Evolutionary conservation across 129 eudicot genomes (phyloP), one percentile per base, ranked within the genome.

Genomic region (Pittosporum tobira): DNA sequence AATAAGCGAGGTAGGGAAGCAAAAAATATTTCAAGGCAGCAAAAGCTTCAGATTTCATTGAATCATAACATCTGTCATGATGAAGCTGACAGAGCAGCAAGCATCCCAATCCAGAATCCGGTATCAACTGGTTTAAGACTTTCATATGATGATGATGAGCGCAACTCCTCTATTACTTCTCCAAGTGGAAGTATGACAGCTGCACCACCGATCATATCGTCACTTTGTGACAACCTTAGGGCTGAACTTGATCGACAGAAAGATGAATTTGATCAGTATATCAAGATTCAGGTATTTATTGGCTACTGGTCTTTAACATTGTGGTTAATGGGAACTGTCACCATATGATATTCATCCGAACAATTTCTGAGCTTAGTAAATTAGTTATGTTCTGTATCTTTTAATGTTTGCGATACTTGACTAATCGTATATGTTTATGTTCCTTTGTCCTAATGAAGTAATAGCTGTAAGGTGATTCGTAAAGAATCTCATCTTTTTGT

Each of bases 101-200:
- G 51, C 68, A 76, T 81, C 64, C 85, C 74, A 45, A 76, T 64
- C 66, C 79, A 77, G 44, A 84, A 93, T 79, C 84, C 72, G 43
- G 96, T 93, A 26, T 93, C 99, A 15, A 93, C 94, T 61, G 99
- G 99, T 64, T 77, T 93, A 43, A 84, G 71, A 51, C 64, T 93
- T 57, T 87, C 96, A 12, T 93, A 87, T 46, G 99, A 93, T 50
- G 96, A 93, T 34, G 96, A 93, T 49, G 99, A 93, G 65, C 81
- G 73, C 26, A 87, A 87, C 74, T 93, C 99, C 8, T 93, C 99
- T 11, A 76, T 93, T 22, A 81, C 96, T 37, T 93, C 94, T 51
- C 91, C 88, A 51, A 87, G 96, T 79, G 99, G 99, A 72, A 84
- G 96, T 59, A 77, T 93, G 81, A 70, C 78, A 16, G 88, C 80